Evolutionary conservation across 495 filamentous ascomycete genomes (phyloP), one percentile per base, ranked within the genome.

Genomic region (Hyaloscypha hepaticicola): DNA sequence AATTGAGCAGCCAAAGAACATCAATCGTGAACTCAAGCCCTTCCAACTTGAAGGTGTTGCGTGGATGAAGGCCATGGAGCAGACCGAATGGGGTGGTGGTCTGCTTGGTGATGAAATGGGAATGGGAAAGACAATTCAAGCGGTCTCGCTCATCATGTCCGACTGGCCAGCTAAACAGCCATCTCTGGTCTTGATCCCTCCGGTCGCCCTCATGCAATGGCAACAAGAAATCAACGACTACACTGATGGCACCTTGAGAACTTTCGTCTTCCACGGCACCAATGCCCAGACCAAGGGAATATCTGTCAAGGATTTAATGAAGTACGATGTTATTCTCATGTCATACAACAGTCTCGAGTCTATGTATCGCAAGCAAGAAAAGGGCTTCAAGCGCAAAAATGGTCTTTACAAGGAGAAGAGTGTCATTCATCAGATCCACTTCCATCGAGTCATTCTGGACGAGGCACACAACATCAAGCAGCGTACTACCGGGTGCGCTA

Each of bases 51-150:
- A 97, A 75, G 95, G 95, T 7, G 77, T 99, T 41, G 87, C 91
- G 63, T 99, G 95, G 95, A 94, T 99, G 90, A 86, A 82, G 63
- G 83, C 79, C 50, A 96, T 97, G 79, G 95, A 99, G 71, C 79
- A 90, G 73, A 90, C 88, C 2, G 73, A 87, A 60, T 99, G 91
- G 79, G 88, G 86, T 66, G 95, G 95, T 34, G 95, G 95, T 11
- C 79, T 99, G 28, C 80, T 99, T 6, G 95, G 94, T 52, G 95
- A 98, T 70, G 92, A 96, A 73, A 97, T 97, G 93, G 93, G 93
- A 22, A 95, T 98, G 83, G 95, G 95, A 29, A 99, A 99, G 80
- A 99, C 95, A 0, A 97, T 99, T 45, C 95, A 99, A 68, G 93
- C 95, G 2, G 93, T 99, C 7, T 96, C 93, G 9, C 81, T 98